Base-by-base conservation (phyloP, 2,329 filamentous ascomycete species). In the Cordyceps cicadae region DNA sequence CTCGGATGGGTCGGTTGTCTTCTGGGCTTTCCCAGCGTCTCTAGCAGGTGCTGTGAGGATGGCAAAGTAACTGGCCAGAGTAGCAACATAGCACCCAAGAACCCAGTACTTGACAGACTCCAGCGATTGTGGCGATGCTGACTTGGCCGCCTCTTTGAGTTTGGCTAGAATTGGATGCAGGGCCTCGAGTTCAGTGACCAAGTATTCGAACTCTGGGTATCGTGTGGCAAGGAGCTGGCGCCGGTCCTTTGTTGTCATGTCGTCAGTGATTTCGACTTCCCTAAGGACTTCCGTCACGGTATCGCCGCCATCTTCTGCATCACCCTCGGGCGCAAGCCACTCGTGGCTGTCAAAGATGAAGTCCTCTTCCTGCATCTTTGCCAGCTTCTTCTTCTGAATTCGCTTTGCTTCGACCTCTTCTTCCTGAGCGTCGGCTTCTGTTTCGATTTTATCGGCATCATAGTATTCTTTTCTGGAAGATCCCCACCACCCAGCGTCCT, bases 31-130 rank as follows among this genome's bases (percentile, higher is more conserved):
- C 41, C 79, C 75, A 0, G 77, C 76, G 62, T 86, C 84, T 54
- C 86, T 80, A 2, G 87, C 82, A 1, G 90, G 87, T 0, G 91
- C 96, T 12, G 91, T 90, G n/a, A 99, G 77, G 41, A 97, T 83
- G 43, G 92, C 90, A 72, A 99, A 96, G 74, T 99, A 99, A 85
- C 96, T 92, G 54, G 89, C 87, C 66, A 99, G 79, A 1, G 90
- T 83, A 49, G 89, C 91, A 26, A 97, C 79, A 70, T 99, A 97
- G 62, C 92, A 90, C 5, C 90, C 87, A 45, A 96, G 79, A 12
- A 92, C 86, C 72, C 90, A 87, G 70, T 89, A 87, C 71, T 93
- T 94, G 62, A 90, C 80, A 9, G 86, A 78, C 24, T 83, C 77
- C n/a, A 87, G 72, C 2, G 84, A 83, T 61, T 76, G 79, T 62